Base-by-base conservation (phyloP, 139 green algal genomes). In the Mychonastes homosphaera region DNA sequence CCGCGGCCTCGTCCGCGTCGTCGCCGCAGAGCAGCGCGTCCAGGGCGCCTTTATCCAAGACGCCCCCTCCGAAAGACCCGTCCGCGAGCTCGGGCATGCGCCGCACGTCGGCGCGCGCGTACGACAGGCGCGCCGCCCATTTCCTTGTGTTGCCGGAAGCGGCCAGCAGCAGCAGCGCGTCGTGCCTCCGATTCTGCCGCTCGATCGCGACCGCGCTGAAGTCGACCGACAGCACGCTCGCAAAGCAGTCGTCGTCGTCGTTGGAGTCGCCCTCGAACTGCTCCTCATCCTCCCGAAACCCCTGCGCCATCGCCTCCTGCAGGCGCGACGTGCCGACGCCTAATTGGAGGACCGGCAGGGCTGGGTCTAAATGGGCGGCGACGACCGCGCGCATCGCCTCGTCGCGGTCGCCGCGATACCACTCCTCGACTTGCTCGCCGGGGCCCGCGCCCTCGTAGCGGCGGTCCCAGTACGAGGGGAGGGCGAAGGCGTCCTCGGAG, bases 11-110 rank as follows among this genome's bases (percentile, higher is more conserved):
- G 19, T 52, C 61, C 18, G 32, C 61, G 12, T 3, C 16, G 29
- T 67, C 61, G 6, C 61, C 61, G 41, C 61, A 67, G 50, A 67
- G 41, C 61, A 67, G 33, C 53, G 61, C 61, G 50, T 67, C 61
- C 15, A 67, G 32, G 0, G 50, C 39, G 16, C 61, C 61, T 13
- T 67, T 67, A 26, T 67, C 61, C 32, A 54, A 34, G 1, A 61
- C 29, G 4, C 61, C 61, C 24, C 19, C 30, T n/a, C n/a, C n/a
- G 38, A 56, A 67, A 2, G 19, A 33, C 29, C 27, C 40, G n/a
- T 39, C 51, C 4, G 7, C 4, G 10, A 50, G 57, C 23, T 59
- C 39, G 24, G 39, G 36, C 61, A 67, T 59, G 5, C 41, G 33
- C 15, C 50, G 10, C 10, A 43, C 36, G 10, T 43, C 13, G 36